These are phyloP conservation scores for Stagonosporopsis vannaccii DNA, from an alignment of 2,329 filamentous ascomycete species.

Conservation along the genomic window DNA sequence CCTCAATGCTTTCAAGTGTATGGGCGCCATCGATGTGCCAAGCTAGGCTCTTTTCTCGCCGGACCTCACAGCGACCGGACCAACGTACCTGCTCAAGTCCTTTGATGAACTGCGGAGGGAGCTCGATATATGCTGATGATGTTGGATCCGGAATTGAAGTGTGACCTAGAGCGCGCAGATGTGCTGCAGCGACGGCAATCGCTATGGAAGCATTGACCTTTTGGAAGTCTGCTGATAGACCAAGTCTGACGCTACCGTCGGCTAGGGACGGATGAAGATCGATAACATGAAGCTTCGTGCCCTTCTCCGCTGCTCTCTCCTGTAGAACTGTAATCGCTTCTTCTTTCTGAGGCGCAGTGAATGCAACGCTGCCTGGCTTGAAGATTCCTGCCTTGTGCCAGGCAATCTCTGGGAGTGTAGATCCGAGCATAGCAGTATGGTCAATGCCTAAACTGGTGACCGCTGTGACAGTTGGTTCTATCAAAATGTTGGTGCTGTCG, in stretches of 20 bases:
- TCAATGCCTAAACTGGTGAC: constrained; percentile 86
- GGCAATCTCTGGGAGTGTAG: constrained; percentile 80
- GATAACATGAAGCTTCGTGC: constrained; percentile 57
- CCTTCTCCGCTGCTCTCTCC: constrained; percentile 62
- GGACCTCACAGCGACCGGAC: constrained; percentile 78
- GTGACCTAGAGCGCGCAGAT: constrained; percentile 59
- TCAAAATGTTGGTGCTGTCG: constrained; percentile 88
- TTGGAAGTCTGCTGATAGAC: constrained; percentile 68
- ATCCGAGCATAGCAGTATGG: constrained; percentile 80
- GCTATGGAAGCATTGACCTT: constrained; percentile 69
- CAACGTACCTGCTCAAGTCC: constrained; percentile 74
- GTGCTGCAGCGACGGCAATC: constrained; percentile 65
- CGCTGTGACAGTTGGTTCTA: constrained; percentile 72
- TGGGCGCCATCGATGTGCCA: constrained; percentile 93
- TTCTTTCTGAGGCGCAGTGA: constrained; percentile 66
- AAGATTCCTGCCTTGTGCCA: constrained; percentile 95
- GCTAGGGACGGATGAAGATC: constrained; percentile 57
- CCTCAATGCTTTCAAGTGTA: constrained; percentile 80
- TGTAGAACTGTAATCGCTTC: constrained; percentile 63
- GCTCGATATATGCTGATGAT: constrained; percentile 39
- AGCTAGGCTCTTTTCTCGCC: constrained; percentile 61
- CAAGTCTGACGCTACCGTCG: constrained; percentile 58
- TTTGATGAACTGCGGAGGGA: constrained; percentile 68
- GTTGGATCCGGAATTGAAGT: constrained; percentile 49
- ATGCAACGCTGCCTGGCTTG: constrained; percentile 70